Percentiles rank a stretch among this genome's conserved stretches.
Conservation (phyloP, 108 stramenopile genomes). For the Discostella stelligeroides region DNA sequence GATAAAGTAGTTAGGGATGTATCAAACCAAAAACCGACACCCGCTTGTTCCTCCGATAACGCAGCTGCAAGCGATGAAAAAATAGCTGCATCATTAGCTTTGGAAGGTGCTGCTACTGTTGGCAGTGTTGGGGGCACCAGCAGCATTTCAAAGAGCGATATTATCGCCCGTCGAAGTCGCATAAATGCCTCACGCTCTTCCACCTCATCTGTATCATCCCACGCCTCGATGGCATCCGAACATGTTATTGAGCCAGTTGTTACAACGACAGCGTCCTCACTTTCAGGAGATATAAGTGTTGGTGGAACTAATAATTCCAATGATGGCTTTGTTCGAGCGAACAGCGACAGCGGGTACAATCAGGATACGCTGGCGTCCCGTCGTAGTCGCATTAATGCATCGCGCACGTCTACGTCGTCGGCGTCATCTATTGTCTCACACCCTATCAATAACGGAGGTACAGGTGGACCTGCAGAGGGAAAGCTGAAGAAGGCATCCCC, state of each 20-base stretch:
- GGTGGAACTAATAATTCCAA: neutral
- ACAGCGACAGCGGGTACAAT: slow-evolving; percentile 5
- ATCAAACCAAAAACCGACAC: too few relatives aligned
- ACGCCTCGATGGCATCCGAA: too few relatives aligned
- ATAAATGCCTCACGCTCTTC: too few relatives aligned
- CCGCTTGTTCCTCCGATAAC: too few relatives aligned
- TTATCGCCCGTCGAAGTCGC: too few relatives aligned
- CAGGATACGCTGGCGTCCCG: slow-evolving; percentile 10
- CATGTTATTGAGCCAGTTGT: too few relatives aligned
- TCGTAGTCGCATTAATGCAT: slow-evolving; percentile 22
- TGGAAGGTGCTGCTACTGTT: neutral
- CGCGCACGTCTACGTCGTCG: slow-evolving; percentile 5
- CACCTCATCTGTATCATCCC: too few relatives aligned
- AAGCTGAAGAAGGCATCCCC: neutral
- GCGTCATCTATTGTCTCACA: neutral
- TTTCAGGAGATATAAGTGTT: neutral
- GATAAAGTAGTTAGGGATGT: neutral
- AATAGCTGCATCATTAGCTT: neutral
- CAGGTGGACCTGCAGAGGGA: neutral
- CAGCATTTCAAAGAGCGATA: too few relatives aligned
- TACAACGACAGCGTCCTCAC: neutral
- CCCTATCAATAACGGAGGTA: neutral
- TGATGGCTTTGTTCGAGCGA: neutral
- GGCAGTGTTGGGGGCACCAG: too few relatives aligned
- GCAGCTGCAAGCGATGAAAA: too few relatives aligned